Evolutionary conservation across 352 stramenopile genomes (phyloP).

Genomic region (Pythium coloratum): DNA sequence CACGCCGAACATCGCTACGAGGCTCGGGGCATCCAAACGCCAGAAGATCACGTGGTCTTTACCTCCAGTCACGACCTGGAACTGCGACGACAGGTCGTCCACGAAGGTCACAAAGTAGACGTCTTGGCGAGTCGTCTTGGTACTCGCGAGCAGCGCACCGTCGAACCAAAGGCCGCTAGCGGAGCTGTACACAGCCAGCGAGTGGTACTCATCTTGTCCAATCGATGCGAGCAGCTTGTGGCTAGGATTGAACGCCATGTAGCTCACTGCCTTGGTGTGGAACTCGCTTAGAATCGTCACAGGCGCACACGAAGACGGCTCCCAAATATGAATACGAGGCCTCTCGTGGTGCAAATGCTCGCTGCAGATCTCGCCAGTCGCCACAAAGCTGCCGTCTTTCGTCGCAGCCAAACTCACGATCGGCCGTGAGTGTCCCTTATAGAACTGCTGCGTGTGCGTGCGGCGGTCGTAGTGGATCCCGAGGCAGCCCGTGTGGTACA

Average conservation of each 20-base stretch:
- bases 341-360: constrained; percentile 52
- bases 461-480: constrained; percentile 75
- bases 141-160: constrained; percentile 47
- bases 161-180: constrained; percentile 63
- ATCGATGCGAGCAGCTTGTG: constrained; percentile 56
- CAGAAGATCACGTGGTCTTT: constrained; percentile 76
- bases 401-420: constrained; percentile 57
- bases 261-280: constrained; percentile 65
- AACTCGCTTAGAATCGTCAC: constrained; percentile 60
- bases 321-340: constrained; percentile 76
- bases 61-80: constrained; percentile 59
- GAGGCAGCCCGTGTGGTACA: constrained; percentile 61
- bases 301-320: constrained; percentile 52
- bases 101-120: constrained; percentile 69
- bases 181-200: constrained; percentile 66
- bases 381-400: constrained; percentile 55
- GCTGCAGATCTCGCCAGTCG: constrained; percentile 71
- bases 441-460: constrained; percentile 68
- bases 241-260: constrained; percentile 54
- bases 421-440: constrained; percentile 49
- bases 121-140: constrained; percentile 46
- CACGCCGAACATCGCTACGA: constrained; percentile 55
- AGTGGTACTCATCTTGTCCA: constrained; percentile 78
- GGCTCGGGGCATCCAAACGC: constrained; percentile 48
- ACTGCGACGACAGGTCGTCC: constrained; percentile 44